phyloP scores from a whole-genome alignment of 176 grass and related monocot species.

The Phyllostachys edulis region DNA sequence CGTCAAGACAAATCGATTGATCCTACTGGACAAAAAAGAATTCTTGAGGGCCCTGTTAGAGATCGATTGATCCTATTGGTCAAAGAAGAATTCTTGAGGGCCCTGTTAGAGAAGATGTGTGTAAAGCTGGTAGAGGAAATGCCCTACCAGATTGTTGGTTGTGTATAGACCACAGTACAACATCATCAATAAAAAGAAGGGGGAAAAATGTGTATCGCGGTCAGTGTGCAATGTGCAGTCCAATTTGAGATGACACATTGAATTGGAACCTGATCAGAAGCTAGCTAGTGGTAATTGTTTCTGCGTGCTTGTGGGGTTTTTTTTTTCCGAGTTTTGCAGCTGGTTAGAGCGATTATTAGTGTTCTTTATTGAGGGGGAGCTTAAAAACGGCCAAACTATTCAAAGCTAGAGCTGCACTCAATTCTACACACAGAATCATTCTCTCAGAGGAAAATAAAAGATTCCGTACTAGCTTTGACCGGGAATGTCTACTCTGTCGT shows the following conservation, averaged over 20 bases:
- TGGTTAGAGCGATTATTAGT: neutral
- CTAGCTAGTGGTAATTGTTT: neutral
- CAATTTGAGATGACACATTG: neutral
- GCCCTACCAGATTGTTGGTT: conserved; percentile 25
- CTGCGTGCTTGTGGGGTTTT: neutral
- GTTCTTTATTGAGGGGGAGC: neutral
- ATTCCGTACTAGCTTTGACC: too few species aligned
- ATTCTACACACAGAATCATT: too few species aligned
- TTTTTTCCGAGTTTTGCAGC: neutral
- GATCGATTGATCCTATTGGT: neutral
- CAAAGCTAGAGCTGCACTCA: too few species aligned
- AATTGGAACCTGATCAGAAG: neutral
- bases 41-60: too few species aligned
- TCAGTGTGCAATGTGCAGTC: neutral
- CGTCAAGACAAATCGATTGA: conserved; percentile 10
- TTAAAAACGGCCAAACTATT: neutral
- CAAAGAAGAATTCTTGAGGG: neutral
- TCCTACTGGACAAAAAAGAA: neutral
- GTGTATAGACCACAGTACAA: conserved; percentile 16
- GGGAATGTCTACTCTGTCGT: too few species aligned
- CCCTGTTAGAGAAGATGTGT: conserved; percentile 13
- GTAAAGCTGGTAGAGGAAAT: conserved; percentile 23
- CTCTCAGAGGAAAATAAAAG: too few species aligned
- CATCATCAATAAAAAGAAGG: conserved; percentile 5
- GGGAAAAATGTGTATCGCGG: neutral